Evolutionary conservation across 306 rosid species (phyloP), one percentile per base, ranked within the genome.

Genomic region (Lablab purpureus): DNA sequence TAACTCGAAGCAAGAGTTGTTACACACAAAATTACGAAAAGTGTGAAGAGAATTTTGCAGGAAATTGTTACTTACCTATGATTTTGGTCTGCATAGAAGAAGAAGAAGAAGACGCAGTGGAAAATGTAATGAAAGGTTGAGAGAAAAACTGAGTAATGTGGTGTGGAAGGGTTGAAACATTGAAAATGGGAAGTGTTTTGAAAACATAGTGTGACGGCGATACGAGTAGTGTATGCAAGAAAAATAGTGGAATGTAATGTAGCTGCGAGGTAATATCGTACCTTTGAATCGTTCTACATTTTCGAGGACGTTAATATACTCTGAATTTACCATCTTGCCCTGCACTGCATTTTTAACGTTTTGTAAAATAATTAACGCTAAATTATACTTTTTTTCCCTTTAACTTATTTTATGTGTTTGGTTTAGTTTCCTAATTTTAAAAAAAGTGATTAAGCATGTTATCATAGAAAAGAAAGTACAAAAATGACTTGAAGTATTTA

Each of bases 21-120:
- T 63, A 37, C 8, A 14, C 15, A 63, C 14, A 62, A 54, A 36
- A 2, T 8, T 55, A 7, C 0, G 23, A 9, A 27, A 63, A 7
- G 21, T 47, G 25, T 12, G 73, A 36, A 27, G n/a, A 52, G 27
- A 37, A 22, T 5, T 27, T 49, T 25, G 22, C 21, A 72, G 83
- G 50, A 41, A 56, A 59, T 40, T 66, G 5, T 52, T 52, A 51
- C 8, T 23, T 72, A 43, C 86, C 75, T 82, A 22, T 63, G 73
- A 1, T 68, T n/a, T 23, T 58, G 78, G 11, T 9, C 28, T 47
- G 46, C 46, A 46, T 55, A 21, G 28, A 54, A 34, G 73, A 23
- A 36, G 17, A 36, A 34, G 12, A 4, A 62, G 43, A 37, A 37
- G 43, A 2, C 7, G 11, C 12, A 8, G 11, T 37, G 43, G 43